Evolutionary conservation across 192 early-diverging fungal genomes (phyloP).

Genomic region (Coemansia sp.): DNA sequence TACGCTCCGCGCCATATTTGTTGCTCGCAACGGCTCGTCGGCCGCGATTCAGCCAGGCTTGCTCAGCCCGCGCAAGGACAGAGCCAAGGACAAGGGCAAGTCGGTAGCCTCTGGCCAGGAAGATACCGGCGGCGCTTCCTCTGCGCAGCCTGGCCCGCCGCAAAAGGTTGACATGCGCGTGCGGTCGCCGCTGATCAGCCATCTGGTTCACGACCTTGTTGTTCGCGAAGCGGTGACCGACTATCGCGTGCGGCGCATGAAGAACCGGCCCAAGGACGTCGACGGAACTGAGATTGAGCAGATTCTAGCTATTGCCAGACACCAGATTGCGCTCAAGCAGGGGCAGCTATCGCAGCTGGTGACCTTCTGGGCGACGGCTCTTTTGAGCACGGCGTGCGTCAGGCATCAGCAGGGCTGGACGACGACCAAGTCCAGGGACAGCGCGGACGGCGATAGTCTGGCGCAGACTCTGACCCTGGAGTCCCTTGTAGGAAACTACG

Average conservation of each 20-base stretch:
- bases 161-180: slow-evolving; percentile 20
- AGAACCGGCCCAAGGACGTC: slow-evolving; percentile 13
- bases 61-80: slow-evolving; percentile 39
- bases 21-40: slow-evolving; percentile 22
- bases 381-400: slow-evolving; percentile 56
- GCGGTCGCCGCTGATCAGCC: slow-evolving; percentile 47
- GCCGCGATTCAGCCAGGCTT: background rate
- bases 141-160: slow-evolving; percentile 5
- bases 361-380: slow-evolving; percentile 66
- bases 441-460: slow-evolving; percentile 1
- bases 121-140: background rate
- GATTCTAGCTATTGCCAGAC: slow-evolving; percentile 30
- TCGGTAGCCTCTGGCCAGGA: slow-evolving; percentile 14
- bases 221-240: slow-evolving; percentile 45
- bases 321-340: slow-evolving; percentile 54
- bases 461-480: slow-evolving; percentile 18
- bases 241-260: slow-evolving; percentile 25
- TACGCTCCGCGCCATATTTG: slow-evolving; percentile 35
- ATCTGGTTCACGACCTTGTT: slow-evolving; percentile 50
- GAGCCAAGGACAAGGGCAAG: slow-evolving; percentile 30
- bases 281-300: slow-evolving; percentile 39
- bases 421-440: slow-evolving; percentile 15
- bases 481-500: slow-evolving; percentile 41
- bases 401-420: slow-evolving; percentile 46
- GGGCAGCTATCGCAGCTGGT: slow-evolving; percentile 54